Percentiles rank a stretch among this genome's conserved stretches.
Evolutionary conservation across 108 stramenopile genomes (phyloP).

Genomic region (Seminavis robusta): DNA sequence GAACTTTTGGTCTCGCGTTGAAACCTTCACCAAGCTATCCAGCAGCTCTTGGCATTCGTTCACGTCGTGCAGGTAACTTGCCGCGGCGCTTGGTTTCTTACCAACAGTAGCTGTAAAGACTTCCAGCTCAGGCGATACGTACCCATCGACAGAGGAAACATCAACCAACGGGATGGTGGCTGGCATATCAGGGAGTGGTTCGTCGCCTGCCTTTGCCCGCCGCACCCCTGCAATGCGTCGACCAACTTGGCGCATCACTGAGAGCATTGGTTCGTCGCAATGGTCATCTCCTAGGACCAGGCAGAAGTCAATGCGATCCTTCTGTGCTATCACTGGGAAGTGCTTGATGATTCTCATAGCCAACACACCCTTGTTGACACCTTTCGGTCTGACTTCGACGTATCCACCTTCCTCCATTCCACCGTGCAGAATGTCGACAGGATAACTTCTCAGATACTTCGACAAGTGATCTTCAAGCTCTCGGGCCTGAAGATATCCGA

Average conservation of each 20-base stretch:
- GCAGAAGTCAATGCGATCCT: slow-evolving; percentile 75
- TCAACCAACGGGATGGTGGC: slow-evolving; percentile 71
- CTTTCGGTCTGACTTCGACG: slow-evolving; percentile 86
- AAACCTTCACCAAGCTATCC: slow-evolving; percentile 72
- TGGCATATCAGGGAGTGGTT: slow-evolving; percentile 62
- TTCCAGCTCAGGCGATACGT: slow-evolving; percentile 57
- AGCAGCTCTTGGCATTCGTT: slow-evolving; percentile 90
- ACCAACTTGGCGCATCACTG: slow-evolving; percentile 83
- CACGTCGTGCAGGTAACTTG: slow-evolving; percentile 90
- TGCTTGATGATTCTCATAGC: slow-evolving; percentile 77
- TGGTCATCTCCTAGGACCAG: slow-evolving; percentile 89
- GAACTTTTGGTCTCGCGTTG: slow-evolving; percentile 62
- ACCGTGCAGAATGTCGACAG: slow-evolving; percentile 92
- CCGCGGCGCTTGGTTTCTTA: slow-evolving; percentile 96
- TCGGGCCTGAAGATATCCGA: slow-evolving; percentile 92
- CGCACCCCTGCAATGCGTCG: slow-evolving; percentile 46
- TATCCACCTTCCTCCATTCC: slow-evolving; percentile 86
- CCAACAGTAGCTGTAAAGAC: slow-evolving; percentile 93
- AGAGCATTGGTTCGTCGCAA: slow-evolving; percentile 96
- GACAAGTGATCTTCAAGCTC: slow-evolving; percentile 95
- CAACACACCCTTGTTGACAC: slow-evolving; percentile 86
- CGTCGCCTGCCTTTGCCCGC: slow-evolving; percentile 40
- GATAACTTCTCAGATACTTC: slow-evolving; percentile 82
- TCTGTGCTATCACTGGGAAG: slow-evolving; percentile 41
- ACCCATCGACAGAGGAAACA: slow-evolving; percentile 69